A percentile compares a stretch with the other conserved stretches of the same genome.
phyloP scores from a whole-genome alignment of 192 early-diverging fungal genomes.

The Neocallimastix lanati region DNA sequence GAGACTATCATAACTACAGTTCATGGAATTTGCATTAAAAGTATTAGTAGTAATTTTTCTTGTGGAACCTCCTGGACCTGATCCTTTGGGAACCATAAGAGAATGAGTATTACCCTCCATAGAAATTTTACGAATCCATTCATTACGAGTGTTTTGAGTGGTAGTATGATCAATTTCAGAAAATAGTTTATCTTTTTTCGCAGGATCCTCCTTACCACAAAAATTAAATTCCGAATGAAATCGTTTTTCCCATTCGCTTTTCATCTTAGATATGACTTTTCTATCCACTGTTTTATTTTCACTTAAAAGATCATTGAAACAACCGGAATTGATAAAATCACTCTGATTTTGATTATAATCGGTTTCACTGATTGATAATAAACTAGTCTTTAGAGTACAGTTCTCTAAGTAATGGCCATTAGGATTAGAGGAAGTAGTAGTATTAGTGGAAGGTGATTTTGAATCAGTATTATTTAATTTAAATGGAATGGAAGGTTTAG shows the following conservation, averaged over 20 bases:
- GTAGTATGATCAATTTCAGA: background rate
- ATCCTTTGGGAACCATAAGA: background rate
- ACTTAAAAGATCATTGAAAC: background rate
- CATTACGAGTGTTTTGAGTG: background rate
- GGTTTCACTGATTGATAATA: too few relatives aligned
- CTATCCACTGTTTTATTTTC: background rate
- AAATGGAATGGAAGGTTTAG: too few relatives aligned
- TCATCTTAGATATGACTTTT: background rate
- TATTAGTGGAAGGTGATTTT: too few relatives aligned
- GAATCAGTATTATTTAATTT: too few relatives aligned
- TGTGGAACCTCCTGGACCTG: too few relatives aligned
- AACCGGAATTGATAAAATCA: background rate
- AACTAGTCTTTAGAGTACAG: too few relatives aligned
- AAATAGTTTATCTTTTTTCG: background rate
- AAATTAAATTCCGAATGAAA: background rate
- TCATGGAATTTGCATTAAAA: too few relatives aligned
- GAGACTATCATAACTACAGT: too few relatives aligned
- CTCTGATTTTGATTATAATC: background rate
- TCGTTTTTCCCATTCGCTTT: background rate
- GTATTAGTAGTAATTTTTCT: too few relatives aligned
- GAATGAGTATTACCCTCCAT: background rate
- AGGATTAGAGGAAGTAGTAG: too few relatives aligned
- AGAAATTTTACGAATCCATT: background rate
- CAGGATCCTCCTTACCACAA: background rate
- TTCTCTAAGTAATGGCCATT: too few relatives aligned